Evolutionary conservation across 352 stramenopile species (phyloP).

Genomic region (Globisporangium paddicum): DNA sequence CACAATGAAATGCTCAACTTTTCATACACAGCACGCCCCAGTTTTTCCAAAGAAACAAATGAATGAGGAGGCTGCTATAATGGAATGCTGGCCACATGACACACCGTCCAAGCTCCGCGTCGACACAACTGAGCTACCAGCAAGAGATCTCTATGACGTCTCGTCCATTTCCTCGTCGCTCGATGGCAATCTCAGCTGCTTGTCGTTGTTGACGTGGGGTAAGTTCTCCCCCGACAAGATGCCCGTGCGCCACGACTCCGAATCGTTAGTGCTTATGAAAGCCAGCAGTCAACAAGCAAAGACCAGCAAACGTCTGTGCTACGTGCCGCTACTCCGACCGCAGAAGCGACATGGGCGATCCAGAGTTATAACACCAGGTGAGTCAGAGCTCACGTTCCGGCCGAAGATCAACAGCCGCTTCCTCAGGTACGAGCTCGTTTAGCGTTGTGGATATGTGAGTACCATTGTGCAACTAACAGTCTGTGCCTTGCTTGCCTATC

Average conservation of each 20-base stretch:
- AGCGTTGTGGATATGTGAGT: not conserved
- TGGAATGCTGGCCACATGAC: not conserved
- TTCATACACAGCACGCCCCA: not conserved
- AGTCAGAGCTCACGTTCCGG: slow-evolving; percentile 40
- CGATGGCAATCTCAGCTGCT: not conserved
- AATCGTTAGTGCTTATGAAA: slow-evolving; percentile 5
- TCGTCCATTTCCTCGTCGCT: not conserved
- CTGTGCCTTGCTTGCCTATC: not conserved
- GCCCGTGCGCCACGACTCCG: slow-evolving; percentile 16
- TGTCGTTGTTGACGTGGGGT: slow-evolving; percentile 29
- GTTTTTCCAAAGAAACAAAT: too few relatives aligned
- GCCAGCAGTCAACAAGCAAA: not conserved
- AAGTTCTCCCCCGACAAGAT: slow-evolving; percentile 52
- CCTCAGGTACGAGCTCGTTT: not conserved
- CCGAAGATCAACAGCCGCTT: slow-evolving; percentile 48
- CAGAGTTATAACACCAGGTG: slow-evolving; percentile 18
- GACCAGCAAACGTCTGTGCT: slow-evolving; percentile 3
- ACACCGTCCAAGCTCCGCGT: not conserved
- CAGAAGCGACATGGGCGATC: slow-evolving; percentile 12
- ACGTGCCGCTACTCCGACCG: slow-evolving; percentile 15
- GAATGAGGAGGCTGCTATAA: too few relatives aligned
- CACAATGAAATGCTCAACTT: not conserved
- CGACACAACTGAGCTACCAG: not conserved
- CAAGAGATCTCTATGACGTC: not conserved
- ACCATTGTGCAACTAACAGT: not conserved